phyloP scores from a whole-genome alignment of 2,329 filamentous ascomycete species.

The Fusarium sp. region DNA sequence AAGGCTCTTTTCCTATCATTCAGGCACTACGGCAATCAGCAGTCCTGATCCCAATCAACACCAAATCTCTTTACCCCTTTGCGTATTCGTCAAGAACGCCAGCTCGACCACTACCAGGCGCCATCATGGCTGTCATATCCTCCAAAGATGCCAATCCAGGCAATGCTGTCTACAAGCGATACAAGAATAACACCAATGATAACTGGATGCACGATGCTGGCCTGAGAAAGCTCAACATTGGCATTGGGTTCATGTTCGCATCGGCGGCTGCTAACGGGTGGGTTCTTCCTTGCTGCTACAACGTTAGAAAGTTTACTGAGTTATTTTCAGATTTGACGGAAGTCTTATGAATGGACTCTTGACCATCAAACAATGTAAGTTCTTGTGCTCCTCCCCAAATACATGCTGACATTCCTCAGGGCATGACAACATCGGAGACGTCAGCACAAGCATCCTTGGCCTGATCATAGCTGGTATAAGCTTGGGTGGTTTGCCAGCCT shows the following conservation, averaged over 20 bases:
- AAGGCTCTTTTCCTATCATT: background rate
- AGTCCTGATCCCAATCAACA: background rate
- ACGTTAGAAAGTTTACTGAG: background rate
- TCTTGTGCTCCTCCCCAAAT: fast-evolving
- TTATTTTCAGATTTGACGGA: background rate
- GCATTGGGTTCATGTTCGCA: constrained; percentile 19
- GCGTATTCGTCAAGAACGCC: background rate
- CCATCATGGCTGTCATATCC: constrained; percentile 1
- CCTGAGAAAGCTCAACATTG: constrained; percentile 14
- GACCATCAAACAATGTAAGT: constrained; percentile 2
- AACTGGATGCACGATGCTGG: constrained; percentile 19
- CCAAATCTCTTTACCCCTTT: background rate
- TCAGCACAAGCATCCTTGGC: constrained; percentile 20
- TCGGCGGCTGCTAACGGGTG: constrained; percentile 22
- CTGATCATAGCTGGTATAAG: constrained; percentile 32
- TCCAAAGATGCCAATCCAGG: background rate
- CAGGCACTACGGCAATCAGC: background rate
- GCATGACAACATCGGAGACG: constrained; percentile 18
- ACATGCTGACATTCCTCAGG: background rate
- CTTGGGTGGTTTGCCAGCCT: constrained; percentile 25
- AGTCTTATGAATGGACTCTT: constrained; percentile 20
- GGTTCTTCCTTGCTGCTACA: fast-evolving
- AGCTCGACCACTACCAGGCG: background rate
- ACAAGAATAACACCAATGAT: constrained; percentile 17
- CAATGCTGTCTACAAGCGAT: constrained; percentile 7